phyloP scores from a whole-genome alignment of 1,284 basidiomycete genomes.

The Kalmanozyma brasiliensis region DNA sequence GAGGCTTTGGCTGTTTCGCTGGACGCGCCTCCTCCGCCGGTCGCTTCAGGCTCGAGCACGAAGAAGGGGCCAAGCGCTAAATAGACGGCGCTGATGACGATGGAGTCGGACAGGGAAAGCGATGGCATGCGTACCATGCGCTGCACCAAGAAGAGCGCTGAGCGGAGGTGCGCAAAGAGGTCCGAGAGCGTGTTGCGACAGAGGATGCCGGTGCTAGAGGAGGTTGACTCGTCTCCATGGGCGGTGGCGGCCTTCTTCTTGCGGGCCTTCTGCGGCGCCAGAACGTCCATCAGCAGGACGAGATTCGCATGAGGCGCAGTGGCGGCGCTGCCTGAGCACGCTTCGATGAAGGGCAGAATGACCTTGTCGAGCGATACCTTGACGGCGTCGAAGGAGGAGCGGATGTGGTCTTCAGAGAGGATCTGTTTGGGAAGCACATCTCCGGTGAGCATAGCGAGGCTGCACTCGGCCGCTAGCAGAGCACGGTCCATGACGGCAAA shows the following conservation, averaged over 20 bases:
- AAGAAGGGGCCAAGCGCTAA: slow-evolving; percentile 93
- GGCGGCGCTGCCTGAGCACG: slow-evolving; percentile 63
- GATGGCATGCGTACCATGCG: slow-evolving; percentile 70
- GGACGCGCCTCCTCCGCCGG: slow-evolving; percentile 24
- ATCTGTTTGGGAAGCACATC: slow-evolving; percentile 82
- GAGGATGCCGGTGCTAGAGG: slow-evolving; percentile 32
- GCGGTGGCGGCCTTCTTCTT: slow-evolving; percentile 35
- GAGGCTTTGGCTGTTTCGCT: slow-evolving; percentile 38
- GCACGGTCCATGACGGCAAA: slow-evolving; percentile 50
- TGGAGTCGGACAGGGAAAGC: slow-evolving; percentile 62
- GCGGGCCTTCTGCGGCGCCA: slow-evolving; percentile 43
- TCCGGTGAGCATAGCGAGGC: slow-evolving; percentile 78
- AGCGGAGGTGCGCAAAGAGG: slow-evolving; percentile 51
- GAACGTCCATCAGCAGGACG: slow-evolving; percentile 66
- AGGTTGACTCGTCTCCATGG: slow-evolving; percentile 15
- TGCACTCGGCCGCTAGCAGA: slow-evolving; percentile 82
- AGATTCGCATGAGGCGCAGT: slow-evolving; percentile 34
- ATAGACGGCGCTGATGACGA: slow-evolving; percentile 87
- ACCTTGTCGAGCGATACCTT: slow-evolving; percentile 83
- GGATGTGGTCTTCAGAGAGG: slow-evolving; percentile 88
- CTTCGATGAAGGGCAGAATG: slow-evolving; percentile 88
- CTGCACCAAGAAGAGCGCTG: slow-evolving; percentile 67
- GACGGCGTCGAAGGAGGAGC: slow-evolving; percentile 77
- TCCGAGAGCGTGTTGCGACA: slow-evolving; percentile 46
- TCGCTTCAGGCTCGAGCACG: slow-evolving; percentile 73